Percentiles rank a stretch among this genome's conserved stretches.
phyloP scores from a whole-genome alignment of 2,329 filamentous ascomycete genomes.

The Penicillium crustosum region DNA sequence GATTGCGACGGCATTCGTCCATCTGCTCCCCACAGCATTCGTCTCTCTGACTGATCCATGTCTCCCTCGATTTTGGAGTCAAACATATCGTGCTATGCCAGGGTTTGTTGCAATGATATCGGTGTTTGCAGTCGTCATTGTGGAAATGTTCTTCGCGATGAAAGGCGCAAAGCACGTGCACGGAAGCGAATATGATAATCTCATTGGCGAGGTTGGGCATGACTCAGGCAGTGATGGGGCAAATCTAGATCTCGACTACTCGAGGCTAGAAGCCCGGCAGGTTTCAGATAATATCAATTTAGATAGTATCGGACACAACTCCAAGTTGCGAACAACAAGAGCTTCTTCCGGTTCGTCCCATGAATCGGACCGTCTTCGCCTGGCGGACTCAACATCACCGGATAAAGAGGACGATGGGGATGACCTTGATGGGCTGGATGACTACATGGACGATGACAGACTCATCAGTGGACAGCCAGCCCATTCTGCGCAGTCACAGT shows the following conservation, averaged over 20 bases:
- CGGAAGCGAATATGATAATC: constrained; percentile 52
- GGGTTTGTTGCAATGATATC: constrained; percentile 80
- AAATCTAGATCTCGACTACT: constrained; percentile 25
- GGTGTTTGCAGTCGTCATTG: constrained; percentile 75
- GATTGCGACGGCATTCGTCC: constrained; percentile 59
- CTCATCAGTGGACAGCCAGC: constrained; percentile 16
- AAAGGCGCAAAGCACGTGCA: constrained; percentile 62
- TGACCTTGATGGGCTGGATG: constrained; percentile 57
- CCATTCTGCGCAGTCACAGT: constrained; percentile 12
- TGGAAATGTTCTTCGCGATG: constrained; percentile 87
- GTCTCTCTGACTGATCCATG: constrained; percentile 61
- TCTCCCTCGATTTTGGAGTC: constrained; percentile 75
- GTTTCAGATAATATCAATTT: constrained; percentile 25
- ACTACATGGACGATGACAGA: constrained; percentile 28
- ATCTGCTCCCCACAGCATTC: constrained; percentile 64
- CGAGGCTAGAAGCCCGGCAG: constrained; percentile 21
- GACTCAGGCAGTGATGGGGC: constrained; percentile 21
- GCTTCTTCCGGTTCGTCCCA: constrained; percentile 20
- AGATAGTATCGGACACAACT: constrained; percentile 15
- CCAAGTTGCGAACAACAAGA: constrained; percentile 4
- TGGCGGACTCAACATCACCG: constrained; percentile 26
- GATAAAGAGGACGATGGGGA: constrained; percentile 54
- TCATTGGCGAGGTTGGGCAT: constrained; percentile 34
- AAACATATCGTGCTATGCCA: constrained; percentile 75
- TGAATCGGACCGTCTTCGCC: constrained; percentile 17